Percentiles rank a stretch among this genome's conserved stretches.
Conservation (phyloP, 2,329 filamentous ascomycete genomes). For the Claviceps arundinis region DNA sequence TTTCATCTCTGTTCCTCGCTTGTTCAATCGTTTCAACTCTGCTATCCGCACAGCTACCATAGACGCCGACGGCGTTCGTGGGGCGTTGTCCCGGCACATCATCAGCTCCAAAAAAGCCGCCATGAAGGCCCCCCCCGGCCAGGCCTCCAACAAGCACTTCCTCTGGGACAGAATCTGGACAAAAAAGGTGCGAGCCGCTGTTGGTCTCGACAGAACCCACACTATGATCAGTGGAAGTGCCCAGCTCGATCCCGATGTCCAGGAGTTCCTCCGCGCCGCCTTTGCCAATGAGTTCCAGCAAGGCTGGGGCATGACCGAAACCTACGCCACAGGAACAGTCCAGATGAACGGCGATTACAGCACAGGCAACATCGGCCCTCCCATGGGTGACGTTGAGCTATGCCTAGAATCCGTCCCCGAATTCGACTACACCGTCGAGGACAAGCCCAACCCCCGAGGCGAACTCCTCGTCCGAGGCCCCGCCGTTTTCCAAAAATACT, state of each 20-base stretch:
- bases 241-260: slow-evolving; percentile 76
- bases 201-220: slow-evolving; percentile 63
- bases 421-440: slow-evolving; percentile 80
- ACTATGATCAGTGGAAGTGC: slow-evolving; percentile 81
- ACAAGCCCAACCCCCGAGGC: slow-evolving; percentile 81
- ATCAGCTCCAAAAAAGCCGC: slow-evolving; percentile 68
- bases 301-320: slow-evolving; percentile 90
- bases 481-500: slow-evolving; percentile 76
- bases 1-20: slow-evolving; percentile 78
- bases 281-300: slow-evolving; percentile 70
- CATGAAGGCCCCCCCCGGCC: slow-evolving; percentile 56
- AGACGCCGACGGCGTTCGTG: slow-evolving; percentile 66
- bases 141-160: slow-evolving; percentile 67
- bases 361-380: slow-evolving; percentile 68
- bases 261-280: slow-evolving; percentile 76
- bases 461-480: slow-evolving; percentile 76
- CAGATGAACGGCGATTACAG: slow-evolving; percentile 61
- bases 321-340: slow-evolving; percentile 63
- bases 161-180: slow-evolving; percentile 83
- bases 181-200: slow-evolving; percentile 68
- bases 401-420: slow-evolving; percentile 83
- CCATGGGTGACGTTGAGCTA: slow-evolving; percentile 54
- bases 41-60: slow-evolving; percentile 70
- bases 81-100: slow-evolving; percentile 66
- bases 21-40: slow-evolving; percentile 82